Evolutionary conservation across 805 yeast genomes (phyloP).

Genomic region (Yarrowia keelungensis): DNA sequence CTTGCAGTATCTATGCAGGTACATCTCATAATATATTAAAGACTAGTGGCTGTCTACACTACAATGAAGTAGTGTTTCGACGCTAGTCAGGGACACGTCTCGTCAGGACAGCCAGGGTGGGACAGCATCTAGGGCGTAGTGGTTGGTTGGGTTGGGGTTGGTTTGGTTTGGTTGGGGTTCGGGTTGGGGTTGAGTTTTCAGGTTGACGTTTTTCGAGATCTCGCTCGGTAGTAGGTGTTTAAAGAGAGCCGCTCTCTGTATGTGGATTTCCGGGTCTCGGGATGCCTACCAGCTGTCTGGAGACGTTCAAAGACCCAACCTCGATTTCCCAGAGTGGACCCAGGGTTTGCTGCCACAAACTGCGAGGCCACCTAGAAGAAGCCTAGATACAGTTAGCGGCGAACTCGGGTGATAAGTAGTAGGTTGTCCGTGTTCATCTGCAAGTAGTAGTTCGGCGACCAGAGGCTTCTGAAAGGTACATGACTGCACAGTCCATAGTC

Average conservation of each 20-base stretch:
- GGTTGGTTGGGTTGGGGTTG: background rate
- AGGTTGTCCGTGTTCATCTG: background rate
- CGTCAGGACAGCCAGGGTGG: conserved; percentile 14
- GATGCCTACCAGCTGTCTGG: background rate
- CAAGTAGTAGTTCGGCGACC: conserved; percentile 1
- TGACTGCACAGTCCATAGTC: background rate
- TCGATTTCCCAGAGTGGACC: background rate
- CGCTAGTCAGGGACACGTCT: conserved; percentile 1
- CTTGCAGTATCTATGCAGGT: background rate
- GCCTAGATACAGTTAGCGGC: conserved; percentile 5
- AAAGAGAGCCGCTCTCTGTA: conserved; percentile 21
- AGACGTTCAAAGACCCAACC: background rate
- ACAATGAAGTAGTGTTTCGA: conserved; percentile 17
- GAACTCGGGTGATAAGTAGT: too few relatives aligned
- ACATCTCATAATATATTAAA: background rate
- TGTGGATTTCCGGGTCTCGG: background rate
- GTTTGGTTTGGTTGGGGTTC: background rate
- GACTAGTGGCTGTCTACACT: conserved; percentile 23
- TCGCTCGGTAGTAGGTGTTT: background rate
- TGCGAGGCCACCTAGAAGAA: conserved; percentile 3
- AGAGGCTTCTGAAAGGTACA: background rate
- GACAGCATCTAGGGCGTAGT: background rate
- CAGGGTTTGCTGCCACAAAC: conserved; percentile 9
- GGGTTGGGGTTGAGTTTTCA: background rate
- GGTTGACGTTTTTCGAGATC: background rate